Percentiles rank a stretch among this genome's conserved stretches.
These are phyloP conservation scores for Cystobasidium pallidum DNA, from an alignment of 1,284 basidiomycete species.

Conservation along the genomic window DNA sequence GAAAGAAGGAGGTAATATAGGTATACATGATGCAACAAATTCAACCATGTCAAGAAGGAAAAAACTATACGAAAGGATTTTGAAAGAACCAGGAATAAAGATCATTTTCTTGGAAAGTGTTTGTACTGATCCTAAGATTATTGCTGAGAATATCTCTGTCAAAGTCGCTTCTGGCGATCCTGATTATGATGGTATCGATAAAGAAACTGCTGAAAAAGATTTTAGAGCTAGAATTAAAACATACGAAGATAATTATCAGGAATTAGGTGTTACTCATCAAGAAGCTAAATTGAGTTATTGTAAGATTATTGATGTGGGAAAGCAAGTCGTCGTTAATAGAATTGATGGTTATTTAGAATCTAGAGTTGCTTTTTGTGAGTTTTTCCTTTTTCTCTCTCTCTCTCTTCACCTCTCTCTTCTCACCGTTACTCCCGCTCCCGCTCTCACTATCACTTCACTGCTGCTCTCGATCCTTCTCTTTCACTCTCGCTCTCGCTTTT, in stretches of 20 bases:
- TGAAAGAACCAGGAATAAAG: slow-evolving; percentile 83
- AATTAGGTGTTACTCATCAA: slow-evolving; percentile 78
- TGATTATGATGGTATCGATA: slow-evolving; percentile 88
- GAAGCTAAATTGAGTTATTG: slow-evolving; percentile 69
- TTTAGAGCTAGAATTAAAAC: slow-evolving; percentile 88
- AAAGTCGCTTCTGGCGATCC: slow-evolving; percentile 97
- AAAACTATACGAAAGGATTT: slow-evolving; percentile 77
- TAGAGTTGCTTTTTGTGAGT: slow-evolving; percentile 82
- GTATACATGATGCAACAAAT: slow-evolving; percentile 98
- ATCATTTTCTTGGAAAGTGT: slow-evolving; percentile 93
- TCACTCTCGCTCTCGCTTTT: no score
- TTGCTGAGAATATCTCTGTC: slow-evolving; percentile 91
- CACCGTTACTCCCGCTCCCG: not conserved
- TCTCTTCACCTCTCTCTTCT: not conserved
- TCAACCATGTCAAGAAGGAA: slow-evolving; percentile 77
- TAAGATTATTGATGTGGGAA: slow-evolving; percentile 64
- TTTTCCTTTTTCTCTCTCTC: not conserved
- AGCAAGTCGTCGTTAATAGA: slow-evolving; percentile 50
- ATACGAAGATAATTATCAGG: slow-evolving; percentile 96
- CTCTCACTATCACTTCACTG: not conserved
- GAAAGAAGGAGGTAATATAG: slow-evolving; percentile 87
- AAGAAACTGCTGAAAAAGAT: slow-evolving; percentile 82
- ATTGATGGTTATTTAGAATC: slow-evolving; percentile 82
- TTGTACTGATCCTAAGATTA: slow-evolving; percentile 90
- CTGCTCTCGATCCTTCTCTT: no score